A percentile compares a stretch with the other conserved stretches of the same genome.
Evolutionary conservation across 1,284 basidiomycete genomes (phyloP).

Genomic region (Trametes versicolor): DNA sequence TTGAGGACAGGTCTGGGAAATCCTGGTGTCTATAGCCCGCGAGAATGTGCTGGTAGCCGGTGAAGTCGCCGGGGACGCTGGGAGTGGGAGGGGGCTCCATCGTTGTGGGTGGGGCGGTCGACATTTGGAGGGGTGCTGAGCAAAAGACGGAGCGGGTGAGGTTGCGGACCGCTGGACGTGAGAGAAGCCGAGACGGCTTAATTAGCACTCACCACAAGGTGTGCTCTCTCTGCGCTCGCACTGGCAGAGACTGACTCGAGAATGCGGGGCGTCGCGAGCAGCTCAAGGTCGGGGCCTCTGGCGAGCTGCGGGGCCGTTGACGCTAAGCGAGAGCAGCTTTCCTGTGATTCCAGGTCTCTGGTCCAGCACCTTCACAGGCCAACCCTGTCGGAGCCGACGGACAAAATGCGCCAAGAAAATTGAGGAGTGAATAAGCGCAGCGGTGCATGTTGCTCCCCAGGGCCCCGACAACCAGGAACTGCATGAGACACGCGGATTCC

Average conservation of each 20-base stretch:
- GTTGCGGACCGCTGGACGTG: conserved; percentile 32
- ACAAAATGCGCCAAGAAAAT: conserved; percentile 12
- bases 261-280: background rate
- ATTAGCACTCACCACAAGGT: conserved; percentile 19
- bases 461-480: conserved; percentile 17
- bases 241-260: background rate
- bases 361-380: conserved; percentile 15
- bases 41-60: conserved; percentile 29
- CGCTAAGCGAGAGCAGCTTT: background rate
- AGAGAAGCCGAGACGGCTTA: conserved; percentile 15
- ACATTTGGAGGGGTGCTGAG: conserved; percentile 23
- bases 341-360: conserved; percentile 14
- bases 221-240: conserved; percentile 3
- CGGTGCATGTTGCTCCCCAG: background rate
- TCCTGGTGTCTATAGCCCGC: conserved; percentile 35
- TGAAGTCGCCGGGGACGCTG: conserved; percentile 11
- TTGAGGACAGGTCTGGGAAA: conserved; percentile 36
- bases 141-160: conserved; percentile 24
- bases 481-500: conserved; percentile 14
- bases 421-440: background rate
- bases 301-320: conserved; percentile 3
- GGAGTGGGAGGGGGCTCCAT: conserved; percentile 21
- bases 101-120: conserved; percentile 18
- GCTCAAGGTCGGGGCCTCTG: background rate
- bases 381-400: conserved; percentile 22